Percentiles rank a stretch among this genome's conserved stretches.
Conservation (phyloP, 139 green algal genomes). For the Closterium sp. region DNA sequence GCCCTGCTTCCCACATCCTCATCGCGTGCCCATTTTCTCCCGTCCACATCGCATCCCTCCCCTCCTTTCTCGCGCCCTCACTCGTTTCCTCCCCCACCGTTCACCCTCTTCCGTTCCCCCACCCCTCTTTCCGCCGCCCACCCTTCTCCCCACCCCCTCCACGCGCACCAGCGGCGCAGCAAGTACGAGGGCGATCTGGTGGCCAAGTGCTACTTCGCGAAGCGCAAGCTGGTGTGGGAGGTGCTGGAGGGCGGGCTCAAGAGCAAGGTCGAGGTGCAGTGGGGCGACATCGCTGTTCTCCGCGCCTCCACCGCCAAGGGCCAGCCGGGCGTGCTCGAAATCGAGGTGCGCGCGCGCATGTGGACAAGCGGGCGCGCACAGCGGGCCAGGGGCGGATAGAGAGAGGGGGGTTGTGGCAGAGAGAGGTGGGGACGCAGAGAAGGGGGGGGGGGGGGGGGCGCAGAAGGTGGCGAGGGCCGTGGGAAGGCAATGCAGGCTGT, state of each 20-base stretch:
- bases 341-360: conserved; percentile 17
- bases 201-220: conserved; percentile 58
- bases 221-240: conserved; percentile 59
- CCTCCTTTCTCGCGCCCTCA: too few relatives aligned
- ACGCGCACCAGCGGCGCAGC: background rate
- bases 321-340: conserved; percentile 25
- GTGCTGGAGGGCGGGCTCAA: conserved; percentile 53
- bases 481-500: too few relatives aligned
- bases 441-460: background rate
- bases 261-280: conserved; percentile 55
- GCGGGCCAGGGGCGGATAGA: background rate
- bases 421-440: too few relatives aligned
- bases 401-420: background rate
- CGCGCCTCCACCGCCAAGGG: conserved; percentile 24
- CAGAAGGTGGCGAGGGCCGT: background rate
- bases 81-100: background rate
- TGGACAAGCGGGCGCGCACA: too few relatives aligned
- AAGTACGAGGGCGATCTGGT: conserved; percentile 55
- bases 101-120: background rate
- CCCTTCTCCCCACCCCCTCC: background rate
- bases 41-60: background rate
- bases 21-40: background rate
- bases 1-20: background rate
- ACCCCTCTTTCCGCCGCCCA: background rate
- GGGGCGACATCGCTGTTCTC: conserved; percentile 43